Evolutionary conservation across 1,284 basidiomycete species (phyloP).

Genomic region (Cutaneotrichosporon sp.): DNA sequence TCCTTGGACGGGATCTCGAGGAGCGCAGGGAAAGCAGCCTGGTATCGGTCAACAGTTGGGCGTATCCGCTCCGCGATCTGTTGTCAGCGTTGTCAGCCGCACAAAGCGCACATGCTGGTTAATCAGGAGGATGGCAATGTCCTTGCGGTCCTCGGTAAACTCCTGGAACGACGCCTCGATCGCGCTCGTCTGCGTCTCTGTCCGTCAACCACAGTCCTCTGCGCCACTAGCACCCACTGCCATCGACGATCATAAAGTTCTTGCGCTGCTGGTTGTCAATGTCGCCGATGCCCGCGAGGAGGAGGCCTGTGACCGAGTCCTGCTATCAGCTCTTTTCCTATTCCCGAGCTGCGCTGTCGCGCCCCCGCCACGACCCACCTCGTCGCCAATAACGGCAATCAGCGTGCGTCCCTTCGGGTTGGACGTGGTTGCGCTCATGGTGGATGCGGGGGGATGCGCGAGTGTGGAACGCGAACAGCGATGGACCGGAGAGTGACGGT

Average conservation of each 20-base stretch:
- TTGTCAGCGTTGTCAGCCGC: background rate
- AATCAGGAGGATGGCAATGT: constrained; percentile 90
- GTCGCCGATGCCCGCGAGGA: constrained; percentile 87
- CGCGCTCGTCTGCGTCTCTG: constrained; percentile 80
- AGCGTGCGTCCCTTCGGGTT: constrained; percentile 64
- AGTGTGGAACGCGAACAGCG: no score
- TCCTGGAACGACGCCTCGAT: constrained; percentile 89
- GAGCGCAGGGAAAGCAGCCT: constrained; percentile 91
- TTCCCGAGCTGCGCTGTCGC: no score
- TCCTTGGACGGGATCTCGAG: constrained; percentile 78
- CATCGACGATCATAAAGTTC: constrained; percentile 90
- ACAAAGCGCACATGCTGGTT: constrained; percentile 78
- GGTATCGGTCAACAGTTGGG: constrained; percentile 89
- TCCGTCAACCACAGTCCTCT: background rate
- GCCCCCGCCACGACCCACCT: no score
- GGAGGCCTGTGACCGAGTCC: constrained; percentile 91
- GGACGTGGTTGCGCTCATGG: constrained; percentile 26
- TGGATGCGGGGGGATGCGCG: constrained; percentile 2
- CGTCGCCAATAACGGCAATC: constrained; percentile 89
- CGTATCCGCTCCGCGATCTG: constrained; percentile 96
- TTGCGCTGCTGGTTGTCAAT: constrained; percentile 82
- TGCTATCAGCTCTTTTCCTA: constrained; percentile 46
- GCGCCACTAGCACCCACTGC: constrained; percentile 57
- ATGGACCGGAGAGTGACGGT: background rate
- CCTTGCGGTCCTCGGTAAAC: constrained; percentile 75